phyloP scores from a whole-genome alignment of 2,329 filamentous ascomycete species.

The Fusarium sp. region DNA sequence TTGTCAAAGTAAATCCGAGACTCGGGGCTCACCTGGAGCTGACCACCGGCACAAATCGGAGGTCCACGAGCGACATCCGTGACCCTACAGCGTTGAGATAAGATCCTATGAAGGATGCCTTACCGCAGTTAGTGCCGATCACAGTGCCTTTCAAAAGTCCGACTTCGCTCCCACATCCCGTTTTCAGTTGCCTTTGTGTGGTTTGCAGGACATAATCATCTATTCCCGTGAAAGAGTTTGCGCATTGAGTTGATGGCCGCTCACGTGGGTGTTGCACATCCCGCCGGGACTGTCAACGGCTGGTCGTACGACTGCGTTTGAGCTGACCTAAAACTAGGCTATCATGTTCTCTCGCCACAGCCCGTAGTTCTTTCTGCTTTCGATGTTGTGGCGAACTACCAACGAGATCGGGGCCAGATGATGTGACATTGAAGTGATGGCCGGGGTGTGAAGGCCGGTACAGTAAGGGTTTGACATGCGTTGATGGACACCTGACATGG shows the following conservation, averaged over 20 bases:
- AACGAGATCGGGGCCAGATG: constrained; percentile 25
- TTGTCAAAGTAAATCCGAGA: constrained; percentile 19
- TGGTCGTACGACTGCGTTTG: constrained; percentile 37
- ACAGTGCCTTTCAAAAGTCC: constrained; percentile 39
- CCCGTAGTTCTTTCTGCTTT: constrained; percentile 19
- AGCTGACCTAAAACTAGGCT: constrained; percentile 1
- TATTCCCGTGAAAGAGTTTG: background rate
- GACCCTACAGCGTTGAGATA: constrained; percentile 31
- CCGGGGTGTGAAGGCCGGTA: background rate
- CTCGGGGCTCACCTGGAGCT: constrained; percentile 30
- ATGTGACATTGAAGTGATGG: constrained; percentile 14
- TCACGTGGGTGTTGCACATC: constrained; percentile 18
- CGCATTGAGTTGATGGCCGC: constrained; percentile 5
- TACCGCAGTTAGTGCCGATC: constrained; percentile 24
- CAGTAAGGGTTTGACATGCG: no score
- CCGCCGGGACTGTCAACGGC: constrained; percentile 28
- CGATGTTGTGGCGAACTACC: background rate
- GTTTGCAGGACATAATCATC: constrained; percentile 20
- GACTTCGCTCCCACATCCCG: constrained; percentile 42
- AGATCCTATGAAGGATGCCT: constrained; percentile 27
- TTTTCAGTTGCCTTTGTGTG: constrained; percentile 32
- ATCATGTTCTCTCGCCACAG: background rate
- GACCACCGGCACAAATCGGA: constrained; percentile 44
- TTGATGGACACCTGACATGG: no score
- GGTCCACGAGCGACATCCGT: constrained; percentile 36